Evolutionary conservation across 345 rosid genomes (phyloP).

Genomic region (Pistacia integerrima): DNA sequence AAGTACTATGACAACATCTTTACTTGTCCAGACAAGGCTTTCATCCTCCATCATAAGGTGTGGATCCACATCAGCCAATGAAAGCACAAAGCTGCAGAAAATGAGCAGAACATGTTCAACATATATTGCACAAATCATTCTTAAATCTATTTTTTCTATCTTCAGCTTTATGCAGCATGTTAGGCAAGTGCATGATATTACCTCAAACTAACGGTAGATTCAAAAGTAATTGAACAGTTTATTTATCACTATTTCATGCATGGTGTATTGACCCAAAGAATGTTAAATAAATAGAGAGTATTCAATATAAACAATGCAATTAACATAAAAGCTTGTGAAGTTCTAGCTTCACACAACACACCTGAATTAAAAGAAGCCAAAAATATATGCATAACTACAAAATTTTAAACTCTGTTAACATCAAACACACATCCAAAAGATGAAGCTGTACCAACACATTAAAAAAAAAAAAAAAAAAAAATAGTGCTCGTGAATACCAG

Average conservation of each 20-base stretch:
- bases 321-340: neutral
- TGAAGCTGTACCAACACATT: neutral
- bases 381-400: neutral
- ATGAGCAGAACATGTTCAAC: conserved; percentile 10
- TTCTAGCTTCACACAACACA: neutral
- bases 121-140: neutral
- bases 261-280: conserved; percentile 8
- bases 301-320: neutral
- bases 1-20: conserved; percentile 91
- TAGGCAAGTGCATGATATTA: neutral
- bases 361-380: neutral
- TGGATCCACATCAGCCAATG: conserved; percentile 92
- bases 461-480: neutral
- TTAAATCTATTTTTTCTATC: conserved; percentile 8
- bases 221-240: neutral
- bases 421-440: neutral
- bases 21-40: conserved; percentile 95
- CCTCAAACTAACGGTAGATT: neutral
- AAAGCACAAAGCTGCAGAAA: conserved; percentile 79
- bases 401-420: neutral
- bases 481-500: neutral
- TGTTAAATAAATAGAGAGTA: neutral
- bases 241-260: neutral
- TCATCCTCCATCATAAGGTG: conserved; percentile 96
- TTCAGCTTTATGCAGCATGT: neutral